Evolutionary conservation across 345 rosid species (phyloP).

Genomic region (Carallia brachiata): DNA sequence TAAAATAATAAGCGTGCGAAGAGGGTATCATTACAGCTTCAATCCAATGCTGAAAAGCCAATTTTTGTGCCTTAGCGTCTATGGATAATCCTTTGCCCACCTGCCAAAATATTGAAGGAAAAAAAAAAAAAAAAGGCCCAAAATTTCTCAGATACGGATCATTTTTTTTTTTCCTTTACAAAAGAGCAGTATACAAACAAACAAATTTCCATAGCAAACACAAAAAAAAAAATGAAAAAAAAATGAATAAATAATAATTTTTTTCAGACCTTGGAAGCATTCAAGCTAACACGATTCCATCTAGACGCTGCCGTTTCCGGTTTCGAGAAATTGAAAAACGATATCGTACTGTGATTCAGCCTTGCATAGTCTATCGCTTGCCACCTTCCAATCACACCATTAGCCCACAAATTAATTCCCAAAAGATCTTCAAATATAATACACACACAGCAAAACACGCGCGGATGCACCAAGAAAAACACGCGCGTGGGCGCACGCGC

Average conservation of each 20-base stretch:
- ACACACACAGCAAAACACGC: no score
- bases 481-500: no score
- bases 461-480: no score
- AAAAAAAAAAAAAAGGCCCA: not conserved
- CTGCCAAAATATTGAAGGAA: slow-evolving; percentile 37
- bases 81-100: slow-evolving; percentile 59
- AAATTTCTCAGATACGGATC: not conserved
- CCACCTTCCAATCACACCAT: slow-evolving; percentile 57
- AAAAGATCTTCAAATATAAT: not conserved
- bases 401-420: slow-evolving; percentile 5
- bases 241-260: not conserved
- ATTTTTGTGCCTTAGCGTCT: slow-evolving; percentile 65
- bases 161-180: not conserved
- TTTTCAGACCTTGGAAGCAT: slow-evolving; percentile 77
- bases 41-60: slow-evolving; percentile 96
- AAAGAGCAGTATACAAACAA: not conserved
- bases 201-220: slow-evolving; percentile 5
- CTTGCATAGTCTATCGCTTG: slow-evolving; percentile 76
- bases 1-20: not conserved
- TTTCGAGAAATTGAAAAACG: slow-evolving; percentile 64
- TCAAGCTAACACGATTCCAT: slow-evolving; percentile 70
- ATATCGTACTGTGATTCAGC: slow-evolving; percentile 69
- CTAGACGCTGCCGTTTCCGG: slow-evolving; percentile 71
- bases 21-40: slow-evolving; percentile 41
- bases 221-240: not conserved